Percentiles rank a stretch among this genome's conserved stretches.
Conservation (phyloP, 228 moss, liverwort and hornwort species). For the Sphagnum fallax region DNA sequence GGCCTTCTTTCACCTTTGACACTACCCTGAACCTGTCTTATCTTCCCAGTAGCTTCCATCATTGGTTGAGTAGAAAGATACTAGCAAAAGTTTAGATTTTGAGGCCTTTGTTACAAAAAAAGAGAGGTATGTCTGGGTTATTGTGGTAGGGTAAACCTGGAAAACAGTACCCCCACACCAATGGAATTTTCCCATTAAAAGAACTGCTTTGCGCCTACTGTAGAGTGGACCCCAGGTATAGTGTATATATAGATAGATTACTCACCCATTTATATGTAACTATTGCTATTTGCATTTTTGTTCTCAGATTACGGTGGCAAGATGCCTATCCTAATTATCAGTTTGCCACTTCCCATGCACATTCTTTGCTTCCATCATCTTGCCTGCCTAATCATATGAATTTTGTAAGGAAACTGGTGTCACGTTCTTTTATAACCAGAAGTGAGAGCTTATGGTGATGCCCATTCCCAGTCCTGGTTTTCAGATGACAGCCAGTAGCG, state of each 20-base stretch:
- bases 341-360: no score
- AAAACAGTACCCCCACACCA: not conserved
- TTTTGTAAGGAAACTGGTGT: no score
- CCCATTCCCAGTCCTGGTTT: no score
- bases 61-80: conserved; percentile 19
- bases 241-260: conserved; percentile 2
- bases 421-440: no score
- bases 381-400: no score
- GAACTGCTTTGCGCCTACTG: conserved; percentile 4
- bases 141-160: conserved; percentile 15
- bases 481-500: no score
- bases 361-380: no score
- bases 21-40: not conserved
- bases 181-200: not conserved
- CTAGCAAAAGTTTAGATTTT: conserved; percentile 11
- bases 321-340: no score
- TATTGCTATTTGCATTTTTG: not conserved
- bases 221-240: not conserved
- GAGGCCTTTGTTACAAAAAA: conserved; percentile 8
- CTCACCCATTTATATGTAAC: conserved; percentile 6
- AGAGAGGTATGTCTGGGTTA: conserved; percentile 8
- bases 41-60: conserved; percentile 14
- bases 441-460: no score
- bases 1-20: not conserved
- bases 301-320: not conserved